These are phyloP conservation scores for Trichoderma guizhouense DNA, from an alignment of 2,329 filamentous ascomycete species.

Conservation along the genomic window DNA sequence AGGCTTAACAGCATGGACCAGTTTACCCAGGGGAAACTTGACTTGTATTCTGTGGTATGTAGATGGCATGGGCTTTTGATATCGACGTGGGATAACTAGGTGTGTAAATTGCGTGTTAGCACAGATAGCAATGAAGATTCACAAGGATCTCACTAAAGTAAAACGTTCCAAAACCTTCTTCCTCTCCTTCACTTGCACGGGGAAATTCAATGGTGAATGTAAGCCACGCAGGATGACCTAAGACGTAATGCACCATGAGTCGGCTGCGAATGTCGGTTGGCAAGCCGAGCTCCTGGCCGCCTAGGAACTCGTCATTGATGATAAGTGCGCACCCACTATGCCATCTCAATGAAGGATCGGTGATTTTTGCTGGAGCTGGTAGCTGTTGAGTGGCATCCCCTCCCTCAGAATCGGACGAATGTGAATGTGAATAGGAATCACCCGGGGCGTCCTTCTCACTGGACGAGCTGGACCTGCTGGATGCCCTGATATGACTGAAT, in stretches of 20 bases:
- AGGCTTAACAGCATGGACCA: background rate
- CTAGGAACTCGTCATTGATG: background rate
- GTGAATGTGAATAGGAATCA: background rate
- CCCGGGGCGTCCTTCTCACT: background rate
- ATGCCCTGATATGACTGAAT: background rate
- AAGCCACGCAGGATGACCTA: background rate
- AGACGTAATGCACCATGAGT: background rate
- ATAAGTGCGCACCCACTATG: background rate
- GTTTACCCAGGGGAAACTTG: background rate
- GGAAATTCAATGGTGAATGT: background rate
- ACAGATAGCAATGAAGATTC: background rate
- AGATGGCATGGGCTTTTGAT: background rate
- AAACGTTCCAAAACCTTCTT: background rate
- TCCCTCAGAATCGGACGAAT: background rate
- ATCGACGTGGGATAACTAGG: background rate
- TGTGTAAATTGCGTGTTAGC: background rate
- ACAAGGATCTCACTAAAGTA: background rate
- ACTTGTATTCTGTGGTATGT: background rate
- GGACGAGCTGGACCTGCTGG: background rate
- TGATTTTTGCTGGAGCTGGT: background rate
- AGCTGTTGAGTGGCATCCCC: background rate
- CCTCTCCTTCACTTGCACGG: background rate
- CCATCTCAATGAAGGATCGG: background rate
- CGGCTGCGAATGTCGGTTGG: background rate
- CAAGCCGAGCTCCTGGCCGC: background rate